Conservation (phyloP, 2,329 filamentous ascomycete species). For the Pyrenophora teres region DNA sequence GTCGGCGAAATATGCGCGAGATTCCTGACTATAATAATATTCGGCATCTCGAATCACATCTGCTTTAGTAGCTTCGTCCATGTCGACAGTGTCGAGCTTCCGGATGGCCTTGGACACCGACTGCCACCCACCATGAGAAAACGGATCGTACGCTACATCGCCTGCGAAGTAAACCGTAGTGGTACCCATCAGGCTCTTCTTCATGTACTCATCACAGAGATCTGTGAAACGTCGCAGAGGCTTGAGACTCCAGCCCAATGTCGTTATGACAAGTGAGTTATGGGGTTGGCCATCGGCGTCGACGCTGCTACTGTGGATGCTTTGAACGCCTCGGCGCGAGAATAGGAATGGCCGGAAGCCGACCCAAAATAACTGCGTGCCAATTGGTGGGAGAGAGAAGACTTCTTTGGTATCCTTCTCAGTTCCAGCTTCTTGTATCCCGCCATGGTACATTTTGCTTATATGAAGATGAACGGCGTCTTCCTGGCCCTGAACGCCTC, state of each 20-base stretch:
- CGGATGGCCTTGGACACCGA: constrained; percentile 32
- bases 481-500: constrained; percentile 14
- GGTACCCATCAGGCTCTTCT: constrained; percentile 25
- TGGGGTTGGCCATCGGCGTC: constrained; percentile 16
- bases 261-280: constrained; percentile 28
- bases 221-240: constrained; percentile 31
- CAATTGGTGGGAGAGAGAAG: constrained; percentile 25
- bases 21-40: constrained; percentile 44
- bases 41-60: constrained; percentile 44
- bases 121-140: constrained; percentile 22
- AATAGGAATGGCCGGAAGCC: constrained; percentile 38
- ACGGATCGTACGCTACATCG: constrained; percentile 7
- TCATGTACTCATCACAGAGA: constrained; percentile 30
- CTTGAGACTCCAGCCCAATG: constrained; percentile 34
- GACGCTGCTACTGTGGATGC: not conserved
- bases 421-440: not conserved
- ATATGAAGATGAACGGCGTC: constrained; percentile 4
- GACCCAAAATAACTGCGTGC: constrained; percentile 35
- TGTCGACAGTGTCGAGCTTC: constrained; percentile 39
- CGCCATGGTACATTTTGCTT: not conserved
- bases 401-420: constrained; percentile 12
- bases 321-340: constrained; percentile 17
- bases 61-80: constrained; percentile 34
- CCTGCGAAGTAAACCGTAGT: constrained; percentile 36
- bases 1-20: constrained; percentile 40